Percentiles rank a stretch among this genome's conserved stretches.
phyloP scores from a whole-genome alignment of 2,329 filamentous ascomycete genomes.

The Ustulina deusta region DNA sequence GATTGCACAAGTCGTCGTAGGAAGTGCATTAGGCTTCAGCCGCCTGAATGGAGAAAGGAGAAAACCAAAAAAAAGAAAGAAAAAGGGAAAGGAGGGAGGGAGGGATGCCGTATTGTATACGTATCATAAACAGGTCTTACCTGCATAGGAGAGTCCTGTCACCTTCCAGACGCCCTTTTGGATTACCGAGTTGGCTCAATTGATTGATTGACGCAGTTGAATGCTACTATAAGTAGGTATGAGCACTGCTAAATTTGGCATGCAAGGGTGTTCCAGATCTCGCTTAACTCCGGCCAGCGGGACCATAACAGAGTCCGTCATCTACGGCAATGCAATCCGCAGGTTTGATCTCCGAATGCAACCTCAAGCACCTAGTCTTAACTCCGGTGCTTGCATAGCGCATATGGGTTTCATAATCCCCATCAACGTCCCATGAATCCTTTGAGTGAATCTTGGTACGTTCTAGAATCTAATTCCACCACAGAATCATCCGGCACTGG shows the following conservation, averaged over 20 bases:
- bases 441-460: not conserved
- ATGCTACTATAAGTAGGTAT: no score
- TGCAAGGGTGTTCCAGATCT: not conserved
- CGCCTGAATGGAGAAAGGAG: not conserved
- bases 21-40: conserved; percentile 26
- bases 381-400: not conserved
- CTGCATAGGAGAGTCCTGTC: not conserved
- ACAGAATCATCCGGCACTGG: not conserved
- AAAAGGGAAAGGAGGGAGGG: not conserved
- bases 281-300: not conserved
- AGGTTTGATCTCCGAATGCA: not conserved
- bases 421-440: not conserved
- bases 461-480: not conserved
- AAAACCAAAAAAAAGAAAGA: not conserved
- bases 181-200: no score
- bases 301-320: not conserved
- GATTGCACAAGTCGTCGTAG: conserved; percentile 21
- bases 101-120: not conserved
- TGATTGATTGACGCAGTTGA: no score
- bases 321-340: not conserved
- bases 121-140: not conserved
- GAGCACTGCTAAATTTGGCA: conserved; percentile 15
- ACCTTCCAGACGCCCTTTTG: no score
- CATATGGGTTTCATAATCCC: no score
- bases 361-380: not conserved